Conservation (phyloP, 345 rosid species). For the Toxicodendron radicans region DNA sequence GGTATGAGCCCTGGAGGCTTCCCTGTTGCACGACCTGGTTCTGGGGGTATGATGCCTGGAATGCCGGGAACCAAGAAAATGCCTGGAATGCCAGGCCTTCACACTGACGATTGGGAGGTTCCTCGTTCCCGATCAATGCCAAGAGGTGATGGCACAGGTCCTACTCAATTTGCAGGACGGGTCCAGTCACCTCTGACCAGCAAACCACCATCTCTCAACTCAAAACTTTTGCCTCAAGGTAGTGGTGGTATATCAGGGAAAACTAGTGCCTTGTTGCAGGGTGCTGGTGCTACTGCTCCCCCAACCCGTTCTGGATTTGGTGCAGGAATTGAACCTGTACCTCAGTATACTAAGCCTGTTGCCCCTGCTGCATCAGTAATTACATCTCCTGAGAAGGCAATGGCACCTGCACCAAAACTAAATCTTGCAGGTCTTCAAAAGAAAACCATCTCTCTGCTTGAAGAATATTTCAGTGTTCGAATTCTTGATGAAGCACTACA, state of each 20-base stretch:
- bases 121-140: conserved; percentile 54
- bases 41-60: conserved; percentile 80
- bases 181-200: conserved; percentile 33
- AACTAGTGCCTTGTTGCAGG: conserved; percentile 41
- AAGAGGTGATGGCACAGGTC: conserved; percentile 44
- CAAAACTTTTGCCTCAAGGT: conserved; percentile 36
- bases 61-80: conserved; percentile 68
- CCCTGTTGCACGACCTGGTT: conserved; percentile 49
- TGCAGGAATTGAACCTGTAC: conserved; percentile 20
- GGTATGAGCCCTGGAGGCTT: conserved; percentile 38
- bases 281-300: conserved; percentile 27
- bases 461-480: conserved; percentile 60
- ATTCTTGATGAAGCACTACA: conserved; percentile 61
- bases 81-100: conserved; percentile 70
- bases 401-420: conserved; percentile 27
- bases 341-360: conserved; percentile 20
- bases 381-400: conserved; percentile 25
- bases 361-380: conserved; percentile 25
- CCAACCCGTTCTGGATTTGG: conserved; percentile 14
- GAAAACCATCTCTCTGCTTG: conserved; percentile 57
- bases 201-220: conserved; percentile 37
- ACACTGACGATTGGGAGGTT: conserved; percentile 61
- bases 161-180: conserved; percentile 36
- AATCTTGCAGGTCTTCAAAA: conserved; percentile 38
- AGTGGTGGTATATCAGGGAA: conserved; percentile 36